Percentiles rank a stretch among this genome's conserved stretches.
Evolutionary conservation across 2,329 filamentous ascomycete species (phyloP).

Genomic region (Sarocladium kiliense): DNA sequence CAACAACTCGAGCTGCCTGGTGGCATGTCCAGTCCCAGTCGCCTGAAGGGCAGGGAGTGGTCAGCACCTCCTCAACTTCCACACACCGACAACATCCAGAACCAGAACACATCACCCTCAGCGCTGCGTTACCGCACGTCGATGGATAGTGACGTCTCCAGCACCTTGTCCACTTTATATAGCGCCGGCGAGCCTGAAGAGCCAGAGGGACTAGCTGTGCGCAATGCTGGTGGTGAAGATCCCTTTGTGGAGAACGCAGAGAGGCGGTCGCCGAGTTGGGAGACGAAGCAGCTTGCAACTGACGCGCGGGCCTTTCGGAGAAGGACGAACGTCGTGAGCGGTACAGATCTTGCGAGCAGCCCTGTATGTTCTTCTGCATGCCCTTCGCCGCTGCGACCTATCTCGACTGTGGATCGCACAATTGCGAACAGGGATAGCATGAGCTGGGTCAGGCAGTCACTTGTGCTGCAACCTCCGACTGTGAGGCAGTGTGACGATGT

Average conservation of each 20-base stretch:
- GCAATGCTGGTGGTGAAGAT: constrained; percentile 16
- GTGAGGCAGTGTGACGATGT: constrained; percentile 12
- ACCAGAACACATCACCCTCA: constrained; percentile 9
- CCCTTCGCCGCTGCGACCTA: constrained; percentile 1
- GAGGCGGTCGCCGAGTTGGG: constrained; percentile 7
- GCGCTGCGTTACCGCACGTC: constrained; percentile 18
- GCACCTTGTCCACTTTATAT: constrained; percentile 51
- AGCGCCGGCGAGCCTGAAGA: constrained; percentile 46
- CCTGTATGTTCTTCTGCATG: not conserved
- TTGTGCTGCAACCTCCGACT: constrained; percentile 11
- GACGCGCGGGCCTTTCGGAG: constrained; percentile 1
- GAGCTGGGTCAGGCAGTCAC: constrained; percentile 4
- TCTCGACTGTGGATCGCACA: not conserved
- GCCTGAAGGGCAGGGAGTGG: constrained; percentile 24
- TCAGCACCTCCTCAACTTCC: constrained; percentile 13
- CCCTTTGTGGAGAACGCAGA: constrained; percentile 24
- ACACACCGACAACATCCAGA: constrained; percentile 14
- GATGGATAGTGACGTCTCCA: constrained; percentile 40
- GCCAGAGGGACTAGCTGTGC: constrained; percentile 13
- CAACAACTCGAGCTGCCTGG: constrained; percentile 29
- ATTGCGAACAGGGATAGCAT: not conserved
- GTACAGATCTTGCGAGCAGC: not conserved
- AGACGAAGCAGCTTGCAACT: constrained; percentile 1
- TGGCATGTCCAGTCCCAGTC: constrained; percentile 39
- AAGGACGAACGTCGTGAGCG: not conserved